These are phyloP conservation scores for Xerocomellus chrysenteron DNA, from an alignment of 768 basidiomycete genomes.

Conservation along the genomic window DNA sequence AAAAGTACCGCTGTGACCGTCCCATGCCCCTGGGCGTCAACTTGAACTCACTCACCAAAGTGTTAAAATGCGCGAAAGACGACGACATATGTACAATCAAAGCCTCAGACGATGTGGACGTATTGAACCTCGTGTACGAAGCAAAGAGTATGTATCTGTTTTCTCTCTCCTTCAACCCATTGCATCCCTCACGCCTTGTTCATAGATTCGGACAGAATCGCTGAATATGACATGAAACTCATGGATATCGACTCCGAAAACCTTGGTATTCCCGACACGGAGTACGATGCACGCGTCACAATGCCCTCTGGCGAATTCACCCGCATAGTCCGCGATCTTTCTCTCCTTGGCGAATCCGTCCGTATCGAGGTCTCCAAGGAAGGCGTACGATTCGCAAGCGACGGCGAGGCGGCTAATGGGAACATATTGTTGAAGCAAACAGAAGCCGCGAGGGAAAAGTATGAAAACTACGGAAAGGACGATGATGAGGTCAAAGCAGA, in stretches of 20 bases:
- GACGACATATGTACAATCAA: conserved; percentile 91
- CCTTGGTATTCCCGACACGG: conserved; percentile 94
- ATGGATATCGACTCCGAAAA: conserved; percentile 99
- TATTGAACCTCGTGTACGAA: conserved; percentile 87
- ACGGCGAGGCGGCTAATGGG: conserved; percentile 94
- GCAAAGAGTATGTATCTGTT: conserved; percentile 64
- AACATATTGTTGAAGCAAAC: conserved; percentile 79
- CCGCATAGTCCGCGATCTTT: conserved; percentile 90
- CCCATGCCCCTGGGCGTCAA: conserved; percentile 92
- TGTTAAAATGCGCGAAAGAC: conserved; percentile 95
- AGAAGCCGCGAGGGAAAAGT: conserved; percentile 47
- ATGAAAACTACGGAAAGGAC: conserved; percentile 43
- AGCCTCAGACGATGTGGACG: conserved; percentile 87
- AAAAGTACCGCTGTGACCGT: conserved; percentile 88
- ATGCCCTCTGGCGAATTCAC: conserved; percentile 86
- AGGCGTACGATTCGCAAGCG: conserved; percentile 87
- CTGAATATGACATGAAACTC: conserved; percentile 98
- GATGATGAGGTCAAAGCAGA: conserved; percentile 41
- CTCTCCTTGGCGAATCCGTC: conserved; percentile 88
- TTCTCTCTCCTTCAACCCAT: background rate
- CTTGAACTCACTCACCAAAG: conserved; percentile 86
- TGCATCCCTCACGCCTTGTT: background rate
- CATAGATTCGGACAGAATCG: conserved; percentile 86
- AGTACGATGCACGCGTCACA: conserved; percentile 90
- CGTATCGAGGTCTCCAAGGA: conserved; percentile 96